A percentile compares a stretch with the other conserved stretches of the same genome.
phyloP scores from a whole-genome alignment of 2,329 filamentous ascomycete species.

The Rhynchosporium graminicola region DNA sequence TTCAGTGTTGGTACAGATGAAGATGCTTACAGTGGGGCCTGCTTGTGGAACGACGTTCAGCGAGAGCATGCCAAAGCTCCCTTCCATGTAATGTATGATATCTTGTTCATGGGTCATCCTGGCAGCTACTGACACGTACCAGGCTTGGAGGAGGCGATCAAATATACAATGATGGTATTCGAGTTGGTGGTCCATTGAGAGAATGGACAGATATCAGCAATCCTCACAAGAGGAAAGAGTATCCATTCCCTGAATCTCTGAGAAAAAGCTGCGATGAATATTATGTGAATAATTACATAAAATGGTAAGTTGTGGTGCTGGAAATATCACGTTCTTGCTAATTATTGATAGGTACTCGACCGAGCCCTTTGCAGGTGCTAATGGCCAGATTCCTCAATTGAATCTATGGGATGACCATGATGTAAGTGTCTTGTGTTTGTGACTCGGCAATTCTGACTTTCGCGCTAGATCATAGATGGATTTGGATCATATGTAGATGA shows the following conservation, averaged over 20 bases:
- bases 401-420: constrained; percentile 99
- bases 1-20: constrained; percentile 89
- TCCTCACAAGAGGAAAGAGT: constrained; percentile 76
- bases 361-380: constrained; percentile 82
- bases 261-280: constrained; percentile 84
- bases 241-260: constrained; percentile 75
- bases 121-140: constrained; percentile 27
- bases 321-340: not conserved
- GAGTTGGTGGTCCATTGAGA: constrained; percentile 79
- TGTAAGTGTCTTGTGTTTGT: constrained; percentile 57
- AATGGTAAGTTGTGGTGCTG: constrained; percentile 52
- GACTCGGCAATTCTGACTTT: not conserved
- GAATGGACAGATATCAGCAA: constrained; percentile 84
- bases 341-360: constrained; percentile 64
- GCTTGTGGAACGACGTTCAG: constrained; percentile 90
- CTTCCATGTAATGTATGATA: constrained; percentile 82
- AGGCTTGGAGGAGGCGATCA: constrained; percentile 93
- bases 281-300: constrained; percentile 87
- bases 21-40: constrained; percentile 84
- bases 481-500: constrained; percentile 92
- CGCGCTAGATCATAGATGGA: constrained; percentile 71
- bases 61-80: constrained; percentile 77
- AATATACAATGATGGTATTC: constrained; percentile 93
- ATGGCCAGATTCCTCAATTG: constrained; percentile 89
- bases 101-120: constrained; percentile 44